A percentile compares a stretch with the other conserved stretches of the same genome.
phyloP scores from a whole-genome alignment of 2,329 filamentous ascomycete species.

The Hirsutella minnesotensis region DNA sequence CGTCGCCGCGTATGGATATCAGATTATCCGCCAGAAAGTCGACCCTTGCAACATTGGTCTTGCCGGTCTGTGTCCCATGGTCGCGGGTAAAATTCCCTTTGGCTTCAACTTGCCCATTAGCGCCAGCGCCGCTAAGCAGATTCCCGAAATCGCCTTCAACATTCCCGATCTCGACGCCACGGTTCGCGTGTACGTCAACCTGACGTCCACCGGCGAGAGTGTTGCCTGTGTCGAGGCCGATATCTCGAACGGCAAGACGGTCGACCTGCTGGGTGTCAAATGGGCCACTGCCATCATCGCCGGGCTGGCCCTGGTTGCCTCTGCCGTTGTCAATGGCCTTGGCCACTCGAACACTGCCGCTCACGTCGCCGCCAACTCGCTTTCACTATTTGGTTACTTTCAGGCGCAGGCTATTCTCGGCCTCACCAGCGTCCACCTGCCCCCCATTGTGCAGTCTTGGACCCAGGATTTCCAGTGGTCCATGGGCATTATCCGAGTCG shows the following conservation, averaged over 20 bases:
- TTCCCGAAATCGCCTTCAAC: slow-evolving; percentile 77
- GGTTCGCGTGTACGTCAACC: slow-evolving; percentile 71
- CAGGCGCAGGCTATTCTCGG: slow-evolving; percentile 88
- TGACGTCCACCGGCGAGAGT: slow-evolving; percentile 44
- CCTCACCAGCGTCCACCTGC: slow-evolving; percentile 67
- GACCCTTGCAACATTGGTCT: slow-evolving; percentile 65
- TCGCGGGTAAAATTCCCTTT: slow-evolving; percentile 67
- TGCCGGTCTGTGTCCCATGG: slow-evolving; percentile 81
- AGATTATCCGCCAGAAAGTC: slow-evolving; percentile 53
- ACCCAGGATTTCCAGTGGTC: slow-evolving; percentile 98
- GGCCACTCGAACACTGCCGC: slow-evolving; percentile 91
- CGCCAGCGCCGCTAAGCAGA: slow-evolving; percentile 42
- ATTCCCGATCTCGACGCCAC: slow-evolving; percentile 86
- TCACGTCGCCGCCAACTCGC: slow-evolving; percentile 84
- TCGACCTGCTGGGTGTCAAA: slow-evolving; percentile 77
- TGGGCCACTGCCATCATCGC: slow-evolving; percentile 86
- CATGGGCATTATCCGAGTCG: slow-evolving; percentile 83
- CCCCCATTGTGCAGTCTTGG: slow-evolving; percentile 84
- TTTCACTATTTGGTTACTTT: slow-evolving; percentile 92
- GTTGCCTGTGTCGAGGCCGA: slow-evolving; percentile 81
- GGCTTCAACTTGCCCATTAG: slow-evolving; percentile 54
- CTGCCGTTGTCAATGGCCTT: slow-evolving; percentile 77
- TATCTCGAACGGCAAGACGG: slow-evolving; percentile 85
- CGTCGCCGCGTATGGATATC: slow-evolving; percentile 74
- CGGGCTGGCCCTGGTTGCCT: slow-evolving; percentile 70